Evolutionary conservation across 1,284 basidiomycete species (phyloP), one percentile per base, ranked within the genome.

Genomic region (Lentinus polychrous): DNA sequence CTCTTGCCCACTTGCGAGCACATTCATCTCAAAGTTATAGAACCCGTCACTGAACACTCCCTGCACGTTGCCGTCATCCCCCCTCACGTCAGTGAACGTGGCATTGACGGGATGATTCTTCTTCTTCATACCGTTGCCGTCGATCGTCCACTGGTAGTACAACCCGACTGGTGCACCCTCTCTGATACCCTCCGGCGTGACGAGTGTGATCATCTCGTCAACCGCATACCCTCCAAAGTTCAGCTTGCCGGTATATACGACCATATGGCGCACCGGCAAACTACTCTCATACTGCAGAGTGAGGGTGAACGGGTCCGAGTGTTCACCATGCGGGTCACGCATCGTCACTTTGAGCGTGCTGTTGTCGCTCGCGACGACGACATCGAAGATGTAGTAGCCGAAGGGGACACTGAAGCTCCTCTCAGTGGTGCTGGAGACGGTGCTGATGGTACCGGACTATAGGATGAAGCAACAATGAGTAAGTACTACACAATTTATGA

Each of bases 161-260:
- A 49, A 32, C n/a, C 48, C 48, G 24, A 49, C 45, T 20, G 37
- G 44, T 12, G 11, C 18, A 17, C 43, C 43, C 12, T 45, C 31
- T 5, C 36, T 14, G 11, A 49, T 31, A 37, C 48, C 48, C 23
- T 24, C 18, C n/a, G 48, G 36, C 3, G 45, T 20, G 27, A 45
- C 48, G 48, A 49, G 43, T 14, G 48, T 46, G 24, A 40, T 33
- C 48, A 49, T 45, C 48, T 49, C 48, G 20, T 36, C 22, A 15
- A 20, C 24, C 8, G 48, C 48, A 23, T 49, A 46, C 14, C 8
- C 31, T 11, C 14, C 33, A 18, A 15, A 45, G 18, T 39, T 40
- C 17, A 49, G 43, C 48, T 15, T 42, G 15, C 48, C 43, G 31
- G 43, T 45, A 37, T 22, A 49, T 17, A 49, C 48, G 6, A 15